Base-by-base conservation (phyloP, 768 basidiomycete genomes). In the Boletus vermiculosoides region DNA sequence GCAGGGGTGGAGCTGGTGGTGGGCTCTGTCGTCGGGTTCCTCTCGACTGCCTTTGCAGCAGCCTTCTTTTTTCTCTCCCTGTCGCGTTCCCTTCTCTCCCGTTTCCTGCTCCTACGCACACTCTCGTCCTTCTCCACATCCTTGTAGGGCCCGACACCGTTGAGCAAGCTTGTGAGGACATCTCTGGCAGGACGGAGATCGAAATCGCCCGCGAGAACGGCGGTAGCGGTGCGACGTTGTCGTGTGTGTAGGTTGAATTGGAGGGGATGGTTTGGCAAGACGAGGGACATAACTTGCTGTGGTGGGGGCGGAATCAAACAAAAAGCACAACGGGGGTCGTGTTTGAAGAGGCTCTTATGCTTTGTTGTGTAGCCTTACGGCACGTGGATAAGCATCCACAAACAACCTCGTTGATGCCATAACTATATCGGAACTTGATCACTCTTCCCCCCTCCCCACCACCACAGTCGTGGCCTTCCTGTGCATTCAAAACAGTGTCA, bases 81-180 rank as follows among this genome's bases (percentile, higher is more conserved):
- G 56, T 80, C 81, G 47, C 80, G 77, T 66, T 83, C 74, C 62
- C 55, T 74, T 63, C 60, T 73, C 46, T 74, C 83, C 55, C 76
- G 77, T 71, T 80, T 86, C 71, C 76, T 80, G 59, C 74, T 79
- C 69, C 80, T 77, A 62, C 80, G 78, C 42, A 74, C 63, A 68
- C 83, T 81, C 59, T 86, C 85, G 31, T 84, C 81, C 55, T 76
- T 80, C 73, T 88, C 87, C 28, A 84, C 80, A 16, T 73, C 78
- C 58, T 82, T 79, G 71, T 89, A 86, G 8, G 82, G 82, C 0
- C 79, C 80, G 31, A 90, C 86, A 50, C 89, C 88, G 65, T 91
- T 91, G 65, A 92, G 75, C 49, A 91, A 71, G 71, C 86, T 88
- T 15, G 90, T 92, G 61, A 92, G 78, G 60, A 87, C 88, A 73